Evolutionary conservation across 345 rosid species (phyloP), one percentile per base, ranked within the genome.

Genomic region (Sisymbrium altissimum): DNA sequence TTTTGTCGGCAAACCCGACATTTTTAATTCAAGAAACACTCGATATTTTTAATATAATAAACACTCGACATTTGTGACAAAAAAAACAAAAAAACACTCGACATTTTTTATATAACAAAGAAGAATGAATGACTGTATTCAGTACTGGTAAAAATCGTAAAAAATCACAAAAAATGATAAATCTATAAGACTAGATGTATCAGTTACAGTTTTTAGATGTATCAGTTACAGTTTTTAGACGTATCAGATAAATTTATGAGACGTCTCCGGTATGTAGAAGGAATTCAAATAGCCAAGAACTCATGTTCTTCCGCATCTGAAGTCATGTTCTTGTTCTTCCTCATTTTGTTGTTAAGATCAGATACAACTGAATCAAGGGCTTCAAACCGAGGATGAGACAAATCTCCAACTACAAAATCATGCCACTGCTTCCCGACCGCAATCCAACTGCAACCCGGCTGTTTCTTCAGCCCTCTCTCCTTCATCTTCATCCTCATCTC

Each of bases 381-480:
- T 71, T 79, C 67, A 35, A 79, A 73, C 18, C 71, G 82, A 71
- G 49, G 53, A 72, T 84, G 90, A 56, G 92, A 82, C 59, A 80
- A 71, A 58, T 83, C 88, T 58, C 86, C 83, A 71, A 82, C 90
- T 1, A 85, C 79, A 71, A 88, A 90, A 54, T 79, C 80, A 70
- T 85, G 81, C 60, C 56, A 74, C 68, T 60, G 79, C 49, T 77
- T 83, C 68, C 76, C 83, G 9, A 87, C 59, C 66, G 74, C 77
- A 67, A 88, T 70, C 95, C 97, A 91, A 77, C 97, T 88, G 61
- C 89, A 84, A 27, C 97, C 92, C 0, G 97, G 95, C 63, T 76
- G 87, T 68, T 91, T 91, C 84, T 87, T 88, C 68, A 91, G 63
- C 33, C 89, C 89, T 61, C 64, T 84, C 14, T 80, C 84, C 82